Base-by-base conservation (phyloP, 208 protist genomes). In the Angomonas deanei region DNA sequence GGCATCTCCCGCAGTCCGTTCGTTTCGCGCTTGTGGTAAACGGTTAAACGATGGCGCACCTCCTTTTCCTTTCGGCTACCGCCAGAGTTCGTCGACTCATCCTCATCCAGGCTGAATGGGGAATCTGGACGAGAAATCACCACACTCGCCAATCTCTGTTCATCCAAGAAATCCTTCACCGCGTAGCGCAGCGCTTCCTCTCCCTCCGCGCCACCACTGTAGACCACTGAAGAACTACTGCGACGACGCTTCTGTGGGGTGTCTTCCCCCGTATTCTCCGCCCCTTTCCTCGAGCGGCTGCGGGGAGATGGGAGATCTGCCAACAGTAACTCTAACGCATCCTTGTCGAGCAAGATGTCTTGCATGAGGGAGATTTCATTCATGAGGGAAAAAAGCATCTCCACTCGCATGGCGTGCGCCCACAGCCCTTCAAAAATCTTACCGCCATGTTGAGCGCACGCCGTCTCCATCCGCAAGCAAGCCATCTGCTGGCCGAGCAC, bases 381-480 rank as follows among this genome's bases (percentile, higher is more conserved):
- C 62, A 66, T 33, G 59, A 86, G 46, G 1, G 82, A 71, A 8
- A 84, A 70, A 2, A 92, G 56, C n/a, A 94, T 64, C 58, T 92
- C 80, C 55, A 86, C 76, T 24, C 85, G 88, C 82, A 95, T 84
- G 19, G 75, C 75, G 24, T 84, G 85, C 13, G 85, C 80, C 86
- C 88, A 95, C 50, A 95, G 48, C 17, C 85, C 85, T 55, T 95
- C 85, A 80, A 79, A 92, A 46, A 92, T 76, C 1, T 70, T 74
- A 2, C 86, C 82, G 13, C 72, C 73, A 23, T 72, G 71, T 32
- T 78, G 81, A 53, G 90, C 92, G 75, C 85, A 91, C 13, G 72
- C 75, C 36, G 74, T 74, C 71, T 95, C 85, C 11, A 86, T 64
- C 26, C 88, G 83, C 39, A 95, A 72, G 26, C 75, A 59, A 15